Percentiles rank a stretch among this genome's conserved stretches.
Conservation (phyloP, 1,284 basidiomycete genomes). For the Schizopora paradoxa region DNA sequence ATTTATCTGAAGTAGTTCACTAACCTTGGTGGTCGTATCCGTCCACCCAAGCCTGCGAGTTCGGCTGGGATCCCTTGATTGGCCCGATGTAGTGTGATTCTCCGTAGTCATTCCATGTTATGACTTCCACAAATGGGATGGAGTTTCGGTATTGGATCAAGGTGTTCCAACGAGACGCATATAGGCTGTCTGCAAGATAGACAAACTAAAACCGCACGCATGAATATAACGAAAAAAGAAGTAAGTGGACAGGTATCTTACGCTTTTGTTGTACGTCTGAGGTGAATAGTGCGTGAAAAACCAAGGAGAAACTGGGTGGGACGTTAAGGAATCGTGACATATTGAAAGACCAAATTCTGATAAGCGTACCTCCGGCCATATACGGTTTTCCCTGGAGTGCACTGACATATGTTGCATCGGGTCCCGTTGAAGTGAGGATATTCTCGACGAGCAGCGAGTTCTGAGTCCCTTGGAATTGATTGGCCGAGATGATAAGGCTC, state of each 20-base stretch:
- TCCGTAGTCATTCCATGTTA: slow-evolving; percentile 66
- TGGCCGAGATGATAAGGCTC: too few species aligned
- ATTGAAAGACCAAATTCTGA: neutral
- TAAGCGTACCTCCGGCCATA: slow-evolving; percentile 35
- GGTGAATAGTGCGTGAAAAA: slow-evolving; percentile 77
- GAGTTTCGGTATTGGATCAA: slow-evolving; percentile 55
- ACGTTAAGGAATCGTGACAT: neutral
- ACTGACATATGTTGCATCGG: slow-evolving; percentile 42
- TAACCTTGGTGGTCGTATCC: slow-evolving; percentile 67
- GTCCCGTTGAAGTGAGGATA: slow-evolving; percentile 41
- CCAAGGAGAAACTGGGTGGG: slow-evolving; percentile 50
- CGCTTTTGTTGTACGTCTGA: slow-evolving; percentile 76
- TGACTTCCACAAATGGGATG: slow-evolving; percentile 54
- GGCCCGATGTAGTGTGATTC: slow-evolving; percentile 63
- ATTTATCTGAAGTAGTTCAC: too few species aligned
- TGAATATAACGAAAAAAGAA: slow-evolving; percentile 12
- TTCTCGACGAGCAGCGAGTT: slow-evolving; percentile 38
- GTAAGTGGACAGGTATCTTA: slow-evolving; percentile 32
- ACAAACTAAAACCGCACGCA: slow-evolving; percentile 38
- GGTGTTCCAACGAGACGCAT: slow-evolving; percentile 70
- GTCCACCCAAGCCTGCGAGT: slow-evolving; percentile 58
- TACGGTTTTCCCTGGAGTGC: slow-evolving; percentile 34
- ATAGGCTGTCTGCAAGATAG: slow-evolving; percentile 66
- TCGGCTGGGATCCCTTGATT: slow-evolving; percentile 61
- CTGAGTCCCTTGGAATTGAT: too few species aligned